Conservation (phyloP, 1,284 basidiomycete species). For the Tylopilus sp. region DNA sequence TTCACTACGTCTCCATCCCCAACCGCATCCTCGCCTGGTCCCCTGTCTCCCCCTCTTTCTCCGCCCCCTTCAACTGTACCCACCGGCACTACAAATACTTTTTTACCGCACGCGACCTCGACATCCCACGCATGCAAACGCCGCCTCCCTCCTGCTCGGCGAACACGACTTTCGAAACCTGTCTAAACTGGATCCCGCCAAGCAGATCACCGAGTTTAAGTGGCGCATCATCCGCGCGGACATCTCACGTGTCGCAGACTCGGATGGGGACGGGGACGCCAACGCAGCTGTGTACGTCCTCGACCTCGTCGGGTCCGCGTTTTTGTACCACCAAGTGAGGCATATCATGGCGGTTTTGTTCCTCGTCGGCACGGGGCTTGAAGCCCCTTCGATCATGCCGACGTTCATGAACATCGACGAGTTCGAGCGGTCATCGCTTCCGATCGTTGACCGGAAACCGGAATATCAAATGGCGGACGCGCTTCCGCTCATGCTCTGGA, state of each 20-base stretch:
- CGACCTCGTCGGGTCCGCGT: conserved; percentile 91
- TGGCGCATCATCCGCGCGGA: conserved; percentile 75
- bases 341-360: conserved; percentile 96
- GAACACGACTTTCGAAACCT: conserved; percentile 98
- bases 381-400: conserved; percentile 78
- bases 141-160: conserved; percentile 80
- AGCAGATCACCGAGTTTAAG: conserved; percentile 89
- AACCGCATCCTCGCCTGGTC: conserved; percentile 98
- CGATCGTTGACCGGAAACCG: conserved; percentile 80
- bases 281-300: conserved; percentile 77
- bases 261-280: not conserved
- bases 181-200: conserved; percentile 94
- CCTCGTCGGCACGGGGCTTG: conserved; percentile 87
- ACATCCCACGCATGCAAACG: conserved; percentile 84
- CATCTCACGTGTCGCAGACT: conserved; percentile 56
- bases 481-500: conserved; percentile 93
- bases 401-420: conserved; percentile 79
- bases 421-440: conserved; percentile 43
- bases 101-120: conserved; percentile 76
- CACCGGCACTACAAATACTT: conserved; percentile 99
- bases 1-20: conserved; percentile 84
- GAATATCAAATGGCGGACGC: conserved; percentile 95
- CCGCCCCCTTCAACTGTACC: conserved; percentile 89
- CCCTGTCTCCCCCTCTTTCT: conserved; percentile 85
- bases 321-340: conserved; percentile 97